These are phyloP conservation scores for Elsinoe arachidis DNA, from an alignment of 2,329 filamentous ascomycete species.

Conservation along the genomic window DNA sequence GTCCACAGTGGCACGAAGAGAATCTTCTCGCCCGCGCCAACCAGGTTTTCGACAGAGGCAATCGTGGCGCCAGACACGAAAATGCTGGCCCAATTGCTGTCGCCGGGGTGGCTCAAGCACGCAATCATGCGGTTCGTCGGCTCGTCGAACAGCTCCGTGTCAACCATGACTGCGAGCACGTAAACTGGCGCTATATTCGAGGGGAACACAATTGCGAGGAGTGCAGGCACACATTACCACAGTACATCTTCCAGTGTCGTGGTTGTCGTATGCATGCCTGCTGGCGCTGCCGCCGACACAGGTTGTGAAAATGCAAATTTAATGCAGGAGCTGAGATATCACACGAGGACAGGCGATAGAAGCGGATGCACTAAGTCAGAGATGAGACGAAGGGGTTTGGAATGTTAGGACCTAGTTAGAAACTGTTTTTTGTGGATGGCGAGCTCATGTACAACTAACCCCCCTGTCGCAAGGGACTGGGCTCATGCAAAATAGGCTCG, in stretches of 20 bases:
- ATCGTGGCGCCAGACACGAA: background rate
- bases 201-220: conserved; percentile 37
- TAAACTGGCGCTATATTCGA: conserved; percentile 28
- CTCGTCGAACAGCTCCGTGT: conserved; percentile 25
- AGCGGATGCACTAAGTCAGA: no score
- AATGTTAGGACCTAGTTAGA: no score
- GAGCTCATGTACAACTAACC: no score
- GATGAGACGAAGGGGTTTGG: no score
- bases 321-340: no score
- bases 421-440: no score
- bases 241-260: conserved; percentile 35
- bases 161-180: conserved; percentile 37
- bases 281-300: conserved; percentile 39
- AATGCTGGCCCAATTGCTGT: background rate
- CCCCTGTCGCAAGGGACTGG: no score
- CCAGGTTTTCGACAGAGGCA: background rate
- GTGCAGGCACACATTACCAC: conserved; percentile 32
- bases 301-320: conserved; percentile 24
- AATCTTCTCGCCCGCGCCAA: conserved; percentile 17
- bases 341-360: no score
- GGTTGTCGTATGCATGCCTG: conserved; percentile 41
- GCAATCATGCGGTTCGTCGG: conserved; percentile 1
- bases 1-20: conserved; percentile 19
- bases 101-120: background rate
- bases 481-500: no score